Percentiles rank a stretch among this genome's conserved stretches.
Evolutionary conservation across 371 early-diverging fungal genomes (phyloP).

Genomic region (Mortierella sp.): DNA sequence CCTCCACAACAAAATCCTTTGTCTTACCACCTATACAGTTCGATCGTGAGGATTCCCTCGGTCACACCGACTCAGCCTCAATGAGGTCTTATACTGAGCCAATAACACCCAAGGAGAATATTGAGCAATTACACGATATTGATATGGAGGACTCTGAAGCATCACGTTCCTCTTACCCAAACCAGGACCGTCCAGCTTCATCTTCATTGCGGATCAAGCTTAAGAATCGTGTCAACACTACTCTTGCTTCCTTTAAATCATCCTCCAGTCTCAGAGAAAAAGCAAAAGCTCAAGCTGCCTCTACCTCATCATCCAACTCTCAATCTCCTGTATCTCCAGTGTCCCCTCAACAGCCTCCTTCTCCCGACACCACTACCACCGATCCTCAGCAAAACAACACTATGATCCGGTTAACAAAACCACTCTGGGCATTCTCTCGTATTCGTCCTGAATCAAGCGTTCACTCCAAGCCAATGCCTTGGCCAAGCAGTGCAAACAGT

Average conservation of each 20-base stretch:
- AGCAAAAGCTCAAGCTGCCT: slow-evolving; percentile 13
- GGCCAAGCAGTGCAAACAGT: slow-evolving; percentile 13
- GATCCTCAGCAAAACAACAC: slow-evolving; percentile 6
- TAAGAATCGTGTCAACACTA: slow-evolving; percentile 39
- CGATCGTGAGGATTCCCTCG: background rate
- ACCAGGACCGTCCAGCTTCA: slow-evolving; percentile 3
- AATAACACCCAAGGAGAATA: background rate
- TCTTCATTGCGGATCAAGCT: slow-evolving; percentile 39
- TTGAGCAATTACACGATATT: slow-evolving; percentile 22
- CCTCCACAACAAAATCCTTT: slow-evolving; percentile 17
- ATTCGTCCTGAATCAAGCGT: slow-evolving; percentile 23
- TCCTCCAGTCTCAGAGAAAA: slow-evolving; percentile 41
- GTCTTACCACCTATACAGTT: slow-evolving; percentile 19
- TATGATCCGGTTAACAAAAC: slow-evolving; percentile 18
- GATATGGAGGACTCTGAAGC: slow-evolving; percentile 33
- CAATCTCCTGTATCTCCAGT: background rate
- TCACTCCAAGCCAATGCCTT: slow-evolving; percentile 13
- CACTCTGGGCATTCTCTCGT: slow-evolving; percentile 48
- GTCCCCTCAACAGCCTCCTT: slow-evolving; percentile 13
- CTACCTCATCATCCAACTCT: slow-evolving; percentile 9
- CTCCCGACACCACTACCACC: slow-evolving; percentile 3
- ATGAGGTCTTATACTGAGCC: slow-evolving; percentile 13
- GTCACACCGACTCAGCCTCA: slow-evolving; percentile 7
- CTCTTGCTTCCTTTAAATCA: slow-evolving; percentile 48
- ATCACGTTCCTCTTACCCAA: background rate